Evolutionary conservation across 2,329 filamentous ascomycete species (phyloP).

Genomic region (Ophiostoma pallidulum): DNA sequence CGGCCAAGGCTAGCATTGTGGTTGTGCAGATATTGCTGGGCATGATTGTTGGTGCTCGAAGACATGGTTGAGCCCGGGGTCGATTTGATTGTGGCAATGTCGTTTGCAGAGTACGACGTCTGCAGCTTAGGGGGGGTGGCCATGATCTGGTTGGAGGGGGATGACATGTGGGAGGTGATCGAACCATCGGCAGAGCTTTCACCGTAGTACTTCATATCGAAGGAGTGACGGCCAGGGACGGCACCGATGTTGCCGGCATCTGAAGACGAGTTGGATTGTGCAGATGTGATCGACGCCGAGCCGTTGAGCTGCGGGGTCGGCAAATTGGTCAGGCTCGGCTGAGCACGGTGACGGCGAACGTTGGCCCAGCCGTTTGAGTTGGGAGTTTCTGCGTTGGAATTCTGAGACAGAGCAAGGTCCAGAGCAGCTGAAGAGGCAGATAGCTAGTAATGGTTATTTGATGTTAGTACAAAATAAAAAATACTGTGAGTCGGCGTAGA

Average conservation of each 20-base stretch:
- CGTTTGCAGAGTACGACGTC: conserved; percentile 82
- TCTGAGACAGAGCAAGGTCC: conserved; percentile 65
- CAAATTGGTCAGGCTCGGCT: conserved; percentile 47
- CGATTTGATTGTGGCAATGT: conserved; percentile 77
- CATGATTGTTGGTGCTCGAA: conserved; percentile 46
- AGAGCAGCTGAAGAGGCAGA: conserved; percentile 73
- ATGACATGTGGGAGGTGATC: conserved; percentile 34
- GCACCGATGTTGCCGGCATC: conserved; percentile 39
- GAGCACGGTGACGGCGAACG: conserved; percentile 59
- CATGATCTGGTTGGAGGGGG: conserved; percentile 43
- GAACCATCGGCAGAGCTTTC: conserved; percentile 33
- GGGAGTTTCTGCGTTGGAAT: conserved; percentile 48
- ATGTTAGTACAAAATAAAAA: background rate
- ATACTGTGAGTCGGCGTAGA: no score
- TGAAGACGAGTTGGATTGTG: conserved; percentile 28
- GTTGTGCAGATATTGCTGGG: conserved; percentile 58
- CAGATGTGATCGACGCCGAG: conserved; percentile 25
- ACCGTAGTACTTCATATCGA: conserved; percentile 45
- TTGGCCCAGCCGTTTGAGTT: conserved; percentile 47
- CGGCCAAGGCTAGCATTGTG: conserved; percentile 77
- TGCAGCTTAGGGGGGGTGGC: conserved; percentile 65
- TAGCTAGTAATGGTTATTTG: conserved; percentile 38
- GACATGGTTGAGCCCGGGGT: conserved; percentile 39
- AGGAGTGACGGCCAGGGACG: conserved; percentile 47
- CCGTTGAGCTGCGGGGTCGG: conserved; percentile 29